Conservation (phyloP, 164 flowering plant species). For the Saururus chinensis region DNA sequence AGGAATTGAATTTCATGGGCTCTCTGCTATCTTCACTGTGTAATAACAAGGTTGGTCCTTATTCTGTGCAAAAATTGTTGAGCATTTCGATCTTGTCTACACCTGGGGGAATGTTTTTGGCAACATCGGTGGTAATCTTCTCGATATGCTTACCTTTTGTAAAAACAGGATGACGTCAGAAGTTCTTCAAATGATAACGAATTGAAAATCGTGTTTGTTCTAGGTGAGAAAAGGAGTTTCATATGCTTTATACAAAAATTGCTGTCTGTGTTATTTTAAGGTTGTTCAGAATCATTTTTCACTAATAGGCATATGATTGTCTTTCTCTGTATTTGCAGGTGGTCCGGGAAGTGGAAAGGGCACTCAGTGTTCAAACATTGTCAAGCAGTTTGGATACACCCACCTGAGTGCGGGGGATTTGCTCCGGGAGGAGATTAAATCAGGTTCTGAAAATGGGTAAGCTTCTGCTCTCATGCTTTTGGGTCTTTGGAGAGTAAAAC, state of each 20-base stretch:
- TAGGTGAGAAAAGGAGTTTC: neutral
- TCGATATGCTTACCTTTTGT: neutral
- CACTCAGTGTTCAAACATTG: slow-evolving; percentile 85
- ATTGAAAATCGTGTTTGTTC: neutral
- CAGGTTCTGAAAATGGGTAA: slow-evolving; percentile 96
- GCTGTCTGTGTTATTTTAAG: neutral
- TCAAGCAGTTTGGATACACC: slow-evolving; percentile 76
- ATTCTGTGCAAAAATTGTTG: neutral
- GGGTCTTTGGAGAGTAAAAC: neutral
- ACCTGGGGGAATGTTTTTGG: no score
- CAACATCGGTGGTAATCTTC: no score
- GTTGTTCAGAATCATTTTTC: no score
- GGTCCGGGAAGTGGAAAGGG: slow-evolving; percentile 99
- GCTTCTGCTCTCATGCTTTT: neutral
- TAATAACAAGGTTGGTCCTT: neutral
- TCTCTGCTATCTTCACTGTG: neutral
- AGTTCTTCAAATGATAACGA: neutral
- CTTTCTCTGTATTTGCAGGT: slow-evolving; percentile 29
- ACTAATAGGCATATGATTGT: no score
- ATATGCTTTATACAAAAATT: neutral
- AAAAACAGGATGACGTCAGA: neutral
- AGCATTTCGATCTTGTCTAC: no score
- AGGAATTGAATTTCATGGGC: neutral
- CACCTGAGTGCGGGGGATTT: slow-evolving; percentile 99
- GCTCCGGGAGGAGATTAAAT: slow-evolving; percentile 83